Conservation (phyloP, 2,329 filamentous ascomycete species). For the Penicillium sp. region DNA sequence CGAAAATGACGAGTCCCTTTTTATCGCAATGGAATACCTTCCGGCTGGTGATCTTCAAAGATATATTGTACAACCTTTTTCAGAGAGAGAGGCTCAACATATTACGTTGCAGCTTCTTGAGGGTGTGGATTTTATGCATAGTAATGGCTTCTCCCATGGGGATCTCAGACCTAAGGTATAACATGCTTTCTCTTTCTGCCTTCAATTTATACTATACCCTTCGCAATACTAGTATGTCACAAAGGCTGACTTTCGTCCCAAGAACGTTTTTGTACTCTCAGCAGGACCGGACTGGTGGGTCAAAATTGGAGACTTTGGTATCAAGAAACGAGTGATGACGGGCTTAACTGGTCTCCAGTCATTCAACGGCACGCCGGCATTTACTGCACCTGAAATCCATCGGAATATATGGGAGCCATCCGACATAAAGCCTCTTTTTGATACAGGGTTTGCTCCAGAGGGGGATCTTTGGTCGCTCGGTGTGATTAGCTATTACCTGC, state of each 20-base stretch:
- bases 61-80: conserved; percentile 25
- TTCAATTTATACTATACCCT: too few relatives aligned
- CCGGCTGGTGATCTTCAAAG: conserved; percentile 38
- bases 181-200: background rate
- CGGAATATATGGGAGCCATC: background rate
- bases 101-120: conserved; percentile 39
- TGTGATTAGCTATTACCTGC: conserved; percentile 10
- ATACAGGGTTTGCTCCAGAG: conserved; percentile 1
- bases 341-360: conserved; percentile 10
- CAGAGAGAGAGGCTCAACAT: conserved; percentile 31
- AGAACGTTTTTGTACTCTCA: conserved; percentile 40
- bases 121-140: conserved; percentile 42
- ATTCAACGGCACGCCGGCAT: conserved; percentile 11
- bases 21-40: conserved; percentile 47
- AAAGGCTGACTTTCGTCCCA: background rate
- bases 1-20: conserved; percentile 32
- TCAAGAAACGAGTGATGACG: conserved; percentile 34
- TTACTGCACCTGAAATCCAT: conserved; percentile 13
- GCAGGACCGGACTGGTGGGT: conserved; percentile 41
- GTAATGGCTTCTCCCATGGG: conserved; percentile 39
- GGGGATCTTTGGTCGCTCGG: conserved; percentile 13
- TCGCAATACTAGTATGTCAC: background rate
- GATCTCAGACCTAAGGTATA: conserved; percentile 43
- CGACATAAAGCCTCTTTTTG: background rate
- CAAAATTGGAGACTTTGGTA: conserved; percentile 47